A percentile compares a stretch with the other conserved stretches of the same genome.
Conservation (phyloP, 208 protist species). For the Tritrichomonas musculus region DNA sequence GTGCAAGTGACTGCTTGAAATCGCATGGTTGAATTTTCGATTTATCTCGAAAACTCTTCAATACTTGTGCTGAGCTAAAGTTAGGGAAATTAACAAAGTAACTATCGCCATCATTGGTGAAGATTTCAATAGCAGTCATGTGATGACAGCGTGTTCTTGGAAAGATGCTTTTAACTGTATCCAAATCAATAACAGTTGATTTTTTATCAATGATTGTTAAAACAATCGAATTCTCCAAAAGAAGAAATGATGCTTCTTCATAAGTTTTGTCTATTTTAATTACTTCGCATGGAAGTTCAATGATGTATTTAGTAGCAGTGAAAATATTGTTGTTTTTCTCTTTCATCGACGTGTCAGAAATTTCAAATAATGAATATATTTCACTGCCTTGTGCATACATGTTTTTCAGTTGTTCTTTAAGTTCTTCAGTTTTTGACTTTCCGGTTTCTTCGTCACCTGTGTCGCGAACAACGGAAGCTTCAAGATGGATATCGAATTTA, state of each 20-base stretch:
- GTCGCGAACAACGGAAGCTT: background rate
- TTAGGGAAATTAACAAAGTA: constrained; percentile 19
- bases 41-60: background rate
- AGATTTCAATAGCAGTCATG: constrained; percentile 26
- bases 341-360: too few relatives aligned
- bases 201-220: background rate
- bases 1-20: too few relatives aligned
- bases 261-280: background rate
- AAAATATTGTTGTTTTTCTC: too few relatives aligned
- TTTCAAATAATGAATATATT: too few relatives aligned
- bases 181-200: background rate
- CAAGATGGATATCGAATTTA: background rate
- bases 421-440: background rate
- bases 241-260: background rate
- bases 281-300: constrained; percentile 20
- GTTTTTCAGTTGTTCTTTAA: background rate
- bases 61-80: background rate
- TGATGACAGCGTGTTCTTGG: background rate
- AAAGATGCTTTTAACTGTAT: background rate
- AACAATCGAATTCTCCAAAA: background rate
- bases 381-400: background rate
- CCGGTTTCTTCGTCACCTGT: background rate
- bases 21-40: too few relatives aligned
- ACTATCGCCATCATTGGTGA: background rate
- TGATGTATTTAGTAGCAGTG: background rate